phyloP scores from a whole-genome alignment of 1,139 yeast genomes.

The Yamadazyma diospyri region DNA sequence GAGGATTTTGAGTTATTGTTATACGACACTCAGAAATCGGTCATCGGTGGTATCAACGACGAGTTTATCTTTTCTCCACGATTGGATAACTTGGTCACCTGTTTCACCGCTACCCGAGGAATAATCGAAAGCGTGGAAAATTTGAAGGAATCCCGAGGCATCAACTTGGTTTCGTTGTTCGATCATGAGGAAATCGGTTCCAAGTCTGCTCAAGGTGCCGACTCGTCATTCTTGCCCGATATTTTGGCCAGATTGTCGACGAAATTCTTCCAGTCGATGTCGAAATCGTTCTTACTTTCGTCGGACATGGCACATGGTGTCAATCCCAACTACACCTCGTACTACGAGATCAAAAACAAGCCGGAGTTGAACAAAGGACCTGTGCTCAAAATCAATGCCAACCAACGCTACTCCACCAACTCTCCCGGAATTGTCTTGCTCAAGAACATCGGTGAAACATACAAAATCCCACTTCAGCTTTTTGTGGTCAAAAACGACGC shows the following conservation, averaged over 20 bases:
- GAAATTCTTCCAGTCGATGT: constrained; percentile 57
- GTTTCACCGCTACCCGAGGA: constrained; percentile 75
- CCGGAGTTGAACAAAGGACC: constrained; percentile 89
- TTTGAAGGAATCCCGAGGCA: constrained; percentile 40
- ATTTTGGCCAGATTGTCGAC: constrained; percentile 61
- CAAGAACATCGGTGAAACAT: constrained; percentile 65
- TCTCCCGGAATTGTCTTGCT: constrained; percentile 82
- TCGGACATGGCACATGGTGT: constrained; percentile 98
- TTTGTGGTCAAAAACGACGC: constrained; percentile 91
- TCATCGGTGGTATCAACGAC: constrained; percentile 82
- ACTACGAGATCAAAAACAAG: constrained; percentile 73
- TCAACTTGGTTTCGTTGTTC: constrained; percentile 73
- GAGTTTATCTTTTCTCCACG: constrained; percentile 95
- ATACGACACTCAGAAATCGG: constrained; percentile 79
- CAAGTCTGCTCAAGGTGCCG: constrained; percentile 93
- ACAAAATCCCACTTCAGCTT: constrained; percentile 67
- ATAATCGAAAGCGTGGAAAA: constrained; percentile 51
- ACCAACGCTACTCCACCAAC: constrained; percentile 92
- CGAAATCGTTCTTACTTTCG: constrained; percentile 84
- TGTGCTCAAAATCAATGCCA: constrained; percentile 89
- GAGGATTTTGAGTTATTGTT: constrained; percentile 91
- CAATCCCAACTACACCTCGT: constrained; percentile 81
- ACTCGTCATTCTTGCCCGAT: constrained; percentile 83
- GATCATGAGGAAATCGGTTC: constrained; percentile 98
- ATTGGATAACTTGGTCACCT: constrained; percentile 84